Percentiles rank a stretch among this genome's conserved stretches.
Conservation (phyloP, 2,329 filamentous ascomycete genomes). For the Paramyrothecium roridum region DNA sequence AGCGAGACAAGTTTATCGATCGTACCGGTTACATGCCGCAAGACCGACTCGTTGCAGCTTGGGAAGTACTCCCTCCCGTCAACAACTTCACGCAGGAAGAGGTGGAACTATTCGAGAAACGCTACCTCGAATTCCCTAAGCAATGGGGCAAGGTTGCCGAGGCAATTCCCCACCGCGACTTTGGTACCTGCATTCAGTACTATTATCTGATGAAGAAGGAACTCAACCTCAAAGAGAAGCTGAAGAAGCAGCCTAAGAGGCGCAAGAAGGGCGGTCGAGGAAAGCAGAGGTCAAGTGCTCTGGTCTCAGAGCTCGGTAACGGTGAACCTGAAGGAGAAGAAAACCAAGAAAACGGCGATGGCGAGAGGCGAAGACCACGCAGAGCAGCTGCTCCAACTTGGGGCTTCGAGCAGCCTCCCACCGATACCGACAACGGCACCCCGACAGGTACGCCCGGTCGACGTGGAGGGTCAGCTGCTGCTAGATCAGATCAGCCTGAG, state of each 20-base stretch:
- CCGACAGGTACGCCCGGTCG: conserved; percentile 56
- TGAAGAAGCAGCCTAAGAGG: conserved; percentile 60
- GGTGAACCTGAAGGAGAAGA: conserved; percentile 56
- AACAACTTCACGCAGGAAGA: conserved; percentile 76
- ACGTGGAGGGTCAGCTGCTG: conserved; percentile 35
- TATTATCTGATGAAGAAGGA: conserved; percentile 80
- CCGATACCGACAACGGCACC: conserved; percentile 59
- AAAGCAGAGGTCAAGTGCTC: conserved; percentile 59
- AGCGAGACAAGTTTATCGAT: conserved; percentile 60
- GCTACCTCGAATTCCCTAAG: conserved; percentile 74
- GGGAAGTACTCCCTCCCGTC: conserved; percentile 68
- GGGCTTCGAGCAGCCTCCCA: conserved; percentile 56
- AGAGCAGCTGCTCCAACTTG: conserved; percentile 70
- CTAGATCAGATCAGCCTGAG: conserved; percentile 42
- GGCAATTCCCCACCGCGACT: conserved; percentile 63
- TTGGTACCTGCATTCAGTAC: conserved; percentile 79
- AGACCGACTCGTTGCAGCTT: conserved; percentile 64
- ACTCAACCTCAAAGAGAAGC: conserved; percentile 73
- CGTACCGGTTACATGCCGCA: conserved; percentile 62
- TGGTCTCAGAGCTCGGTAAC: conserved; percentile 64
- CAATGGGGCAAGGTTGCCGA: conserved; percentile 79
- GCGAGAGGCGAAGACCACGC: conserved; percentile 58
- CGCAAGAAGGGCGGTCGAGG: conserved; percentile 53
- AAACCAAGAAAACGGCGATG: conserved; percentile 51
- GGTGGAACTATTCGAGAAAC: conserved; percentile 66